Evolutionary conservation across 2,329 filamentous ascomycete species (phyloP), one percentile per base, ranked within the genome.

Genomic region (Pseudodiploospora longispora): DNA sequence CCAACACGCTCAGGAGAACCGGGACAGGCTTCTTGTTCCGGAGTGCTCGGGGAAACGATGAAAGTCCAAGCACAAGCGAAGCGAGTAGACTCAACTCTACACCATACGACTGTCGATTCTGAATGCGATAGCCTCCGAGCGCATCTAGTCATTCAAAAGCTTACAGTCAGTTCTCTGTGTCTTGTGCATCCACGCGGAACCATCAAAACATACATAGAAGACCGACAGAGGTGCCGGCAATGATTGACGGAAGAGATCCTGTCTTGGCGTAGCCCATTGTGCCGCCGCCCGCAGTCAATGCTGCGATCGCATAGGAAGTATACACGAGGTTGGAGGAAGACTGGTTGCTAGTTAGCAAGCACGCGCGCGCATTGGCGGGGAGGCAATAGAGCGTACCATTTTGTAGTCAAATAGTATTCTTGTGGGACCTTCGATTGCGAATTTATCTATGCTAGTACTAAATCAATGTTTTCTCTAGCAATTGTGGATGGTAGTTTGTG

Each of bases 41-140:
- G 58, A 98, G 81, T 4, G 89, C 93, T 42, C 93, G 78, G 9
- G 93, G 93, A 48, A 97, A 83, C 2, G 87, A 85, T 36, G 85
- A 85, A 19, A 88, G 89, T 36, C 76, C 91, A 32, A 98, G 76
- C 28, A 97, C 69, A n/a, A 88, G 58, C 1, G 87, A 95, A 4
- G 93, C 93, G 36, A 96, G 72, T 7, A 98, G 75, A n/a, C 85
- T 87, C 36, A 95, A 71, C 67, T 97, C 93, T 54, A 94, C 69
- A 50, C 91, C 93, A 63, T 93, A 95, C 3, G 85, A 63, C 61
- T 88, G 76, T 49, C 76, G 72, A 55, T 80, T 82, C 56, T 84
- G 82, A 50, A 95, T 82, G 47, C 90, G 85, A 59, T 86, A 82
- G 52, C 85, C 90, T 50, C 88, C 87, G 36, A 95, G 71, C 27